These are phyloP conservation scores for Taphrina populina DNA, from an alignment of 1,139 yeast species.

Conservation along the genomic window DNA sequence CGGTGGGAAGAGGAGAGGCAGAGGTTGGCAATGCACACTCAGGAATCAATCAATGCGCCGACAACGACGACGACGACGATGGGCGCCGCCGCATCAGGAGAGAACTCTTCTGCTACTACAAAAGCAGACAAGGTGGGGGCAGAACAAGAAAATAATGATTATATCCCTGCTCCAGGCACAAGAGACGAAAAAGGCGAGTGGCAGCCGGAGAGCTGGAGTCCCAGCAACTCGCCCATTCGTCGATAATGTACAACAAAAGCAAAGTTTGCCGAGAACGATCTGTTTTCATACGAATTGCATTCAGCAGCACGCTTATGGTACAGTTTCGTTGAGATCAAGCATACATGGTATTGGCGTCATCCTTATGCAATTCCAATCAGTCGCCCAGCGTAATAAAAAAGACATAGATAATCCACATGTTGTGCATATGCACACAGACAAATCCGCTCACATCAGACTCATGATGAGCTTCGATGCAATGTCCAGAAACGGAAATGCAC, in stretches of 20 bases:
- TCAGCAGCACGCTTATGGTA: too few relatives aligned
- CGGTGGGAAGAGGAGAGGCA: conserved; percentile 28
- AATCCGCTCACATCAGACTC: conserved; percentile 23
- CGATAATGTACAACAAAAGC: too few relatives aligned
- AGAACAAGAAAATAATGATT: background rate
- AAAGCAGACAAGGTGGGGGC: too few relatives aligned
- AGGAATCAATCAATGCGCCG: background rate
- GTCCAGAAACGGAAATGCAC: conserved; percentile 37
- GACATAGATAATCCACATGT: too few relatives aligned
- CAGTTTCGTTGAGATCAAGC: too few relatives aligned
- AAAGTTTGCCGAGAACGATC: too few relatives aligned
- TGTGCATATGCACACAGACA: too few relatives aligned
- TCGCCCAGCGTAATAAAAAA: too few relatives aligned
- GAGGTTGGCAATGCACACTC: background rate
- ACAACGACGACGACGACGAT: background rate
- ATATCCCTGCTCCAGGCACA: conserved; percentile 27
- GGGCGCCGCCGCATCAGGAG: conserved; percentile 2
- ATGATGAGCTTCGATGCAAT: conserved; percentile 34
- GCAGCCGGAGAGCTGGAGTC: conserved; percentile 30
- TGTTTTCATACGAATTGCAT: too few relatives aligned
- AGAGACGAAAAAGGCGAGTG: conserved; percentile 32
- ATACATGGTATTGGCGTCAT: too few relatives aligned
- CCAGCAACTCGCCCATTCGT: background rate
- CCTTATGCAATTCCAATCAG: too few relatives aligned
- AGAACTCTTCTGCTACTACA: too few relatives aligned